Conservation (phyloP, 306 rosid genomes). For the Casuarina glauca region DNA sequence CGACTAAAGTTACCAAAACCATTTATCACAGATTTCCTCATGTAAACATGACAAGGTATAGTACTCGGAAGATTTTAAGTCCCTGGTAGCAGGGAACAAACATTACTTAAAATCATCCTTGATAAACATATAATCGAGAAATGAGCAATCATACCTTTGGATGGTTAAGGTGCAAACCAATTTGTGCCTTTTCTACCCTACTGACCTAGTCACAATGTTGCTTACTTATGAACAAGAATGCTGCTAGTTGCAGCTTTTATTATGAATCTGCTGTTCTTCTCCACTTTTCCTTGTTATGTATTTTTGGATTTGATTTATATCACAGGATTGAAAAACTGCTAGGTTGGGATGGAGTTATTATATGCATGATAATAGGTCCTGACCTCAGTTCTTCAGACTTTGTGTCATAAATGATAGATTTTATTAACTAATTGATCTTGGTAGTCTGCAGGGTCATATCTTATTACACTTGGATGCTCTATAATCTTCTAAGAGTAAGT, state of each 20-base stretch:
- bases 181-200: background rate
- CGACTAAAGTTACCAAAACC: background rate
- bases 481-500: conserved; percentile 35
- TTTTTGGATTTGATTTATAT: conserved; percentile 2
- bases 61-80: background rate
- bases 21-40: background rate
- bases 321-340: background rate
- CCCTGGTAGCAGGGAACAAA: background rate
- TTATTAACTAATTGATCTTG: background rate
- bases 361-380: too few species aligned
- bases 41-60: background rate
- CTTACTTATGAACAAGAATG: background rate
- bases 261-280: background rate
- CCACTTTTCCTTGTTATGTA: background rate
- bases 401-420: too few species aligned
- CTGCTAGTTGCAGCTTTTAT: background rate
- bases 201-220: background rate
- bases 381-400: too few species aligned
- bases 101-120: background rate
- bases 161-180: background rate
- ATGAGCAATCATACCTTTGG: background rate
- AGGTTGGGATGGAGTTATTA: too few species aligned
- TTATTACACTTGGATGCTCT: conserved; percentile 29
- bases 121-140: background rate
- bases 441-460: conserved; percentile 35